Base-by-base conservation (phyloP, 305 asterid species). In the Solanum hybrid region DNA sequence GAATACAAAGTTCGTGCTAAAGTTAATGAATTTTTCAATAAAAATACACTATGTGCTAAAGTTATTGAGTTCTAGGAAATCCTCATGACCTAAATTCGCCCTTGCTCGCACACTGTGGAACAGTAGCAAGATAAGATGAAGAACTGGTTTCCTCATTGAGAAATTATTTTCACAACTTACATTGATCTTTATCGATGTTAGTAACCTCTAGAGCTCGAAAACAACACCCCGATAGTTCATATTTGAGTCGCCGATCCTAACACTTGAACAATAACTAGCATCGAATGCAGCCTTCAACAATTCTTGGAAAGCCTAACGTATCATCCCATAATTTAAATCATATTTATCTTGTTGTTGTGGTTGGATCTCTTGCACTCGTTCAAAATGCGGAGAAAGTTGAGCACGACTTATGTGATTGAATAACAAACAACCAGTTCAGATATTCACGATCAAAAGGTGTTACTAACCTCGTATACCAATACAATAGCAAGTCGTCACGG, bases 41-140 rank as follows among this genome's bases (percentile, higher is more conserved):
- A 0, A 51, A 51, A 17, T 17, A 51, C 0, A 16, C 0, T 16
- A 0, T 6, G 4, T 51, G 66, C 66, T 16, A 51, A 51, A 16
- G 2, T 16, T 51, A 16, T 0, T 1, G 69, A 17, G 10, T 56
- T 46, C 0, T 0, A 5, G 8, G 4, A 46, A 46, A 46, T 46
- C 22, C 8, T 14, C 64, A 46, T 46, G 3, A 14, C 64, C 22
- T 46, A 46, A 46, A 46, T 46, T 5, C 0, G 8, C 22, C 64
- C 64, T 14, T 46, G 7, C 22, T 46, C 2, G 1, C 10, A 56
- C 24, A 17, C 0, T 56, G 10, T 51, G 69, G 69, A 17, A 1
- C n/a, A 17, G 24, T 17, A 3, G 69, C 69, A 3, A 60, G 26
- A 17, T 20, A 3, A 7, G 72, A 64, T 64, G 27, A 64, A 64